Conservation (phyloP, 2,329 filamentous ascomycete species). For the Penicillium paneum region DNA sequence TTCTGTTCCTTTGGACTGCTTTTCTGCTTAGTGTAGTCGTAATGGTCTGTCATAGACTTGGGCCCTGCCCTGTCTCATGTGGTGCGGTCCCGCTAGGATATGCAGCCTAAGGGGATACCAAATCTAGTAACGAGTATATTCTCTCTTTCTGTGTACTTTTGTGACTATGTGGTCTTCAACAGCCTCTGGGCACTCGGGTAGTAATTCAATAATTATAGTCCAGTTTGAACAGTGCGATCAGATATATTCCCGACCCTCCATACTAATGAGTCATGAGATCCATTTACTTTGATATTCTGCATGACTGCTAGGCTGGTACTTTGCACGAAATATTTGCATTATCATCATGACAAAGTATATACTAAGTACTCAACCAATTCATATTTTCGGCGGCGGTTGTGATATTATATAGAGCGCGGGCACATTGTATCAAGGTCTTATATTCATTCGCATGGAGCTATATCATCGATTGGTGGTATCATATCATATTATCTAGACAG, state of each 20-base stretch:
- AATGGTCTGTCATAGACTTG: neutral
- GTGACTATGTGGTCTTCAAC: neutral
- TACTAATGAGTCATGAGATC: no score
- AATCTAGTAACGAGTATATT: neutral
- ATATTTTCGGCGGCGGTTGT: neutral
- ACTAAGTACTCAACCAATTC: neutral
- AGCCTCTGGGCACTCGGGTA: no score
- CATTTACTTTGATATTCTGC: neutral
- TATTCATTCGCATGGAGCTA: conserved; percentile 1
- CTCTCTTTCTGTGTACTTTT: neutral
- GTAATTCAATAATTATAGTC: no score
- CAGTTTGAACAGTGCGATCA: neutral
- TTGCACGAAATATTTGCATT: no score
- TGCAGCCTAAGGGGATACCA: neutral
- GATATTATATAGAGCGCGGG: neutral
- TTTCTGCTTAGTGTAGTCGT: neutral
- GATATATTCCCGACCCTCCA: neutral
- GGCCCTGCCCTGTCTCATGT: neutral
- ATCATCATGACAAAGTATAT: neutral
- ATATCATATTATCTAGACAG: conserved; percentile 12
- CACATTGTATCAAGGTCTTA: neutral
- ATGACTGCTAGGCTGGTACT: neutral
- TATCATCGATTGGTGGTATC: conserved; percentile 12
- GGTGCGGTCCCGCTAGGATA: neutral
- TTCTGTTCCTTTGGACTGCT: conserved; percentile 6